Evolutionary conservation across 2,329 filamentous ascomycete species (phyloP), one percentile per base, ranked within the genome.

Genomic region (Paraphaeosphaeria sporulosa): DNA sequence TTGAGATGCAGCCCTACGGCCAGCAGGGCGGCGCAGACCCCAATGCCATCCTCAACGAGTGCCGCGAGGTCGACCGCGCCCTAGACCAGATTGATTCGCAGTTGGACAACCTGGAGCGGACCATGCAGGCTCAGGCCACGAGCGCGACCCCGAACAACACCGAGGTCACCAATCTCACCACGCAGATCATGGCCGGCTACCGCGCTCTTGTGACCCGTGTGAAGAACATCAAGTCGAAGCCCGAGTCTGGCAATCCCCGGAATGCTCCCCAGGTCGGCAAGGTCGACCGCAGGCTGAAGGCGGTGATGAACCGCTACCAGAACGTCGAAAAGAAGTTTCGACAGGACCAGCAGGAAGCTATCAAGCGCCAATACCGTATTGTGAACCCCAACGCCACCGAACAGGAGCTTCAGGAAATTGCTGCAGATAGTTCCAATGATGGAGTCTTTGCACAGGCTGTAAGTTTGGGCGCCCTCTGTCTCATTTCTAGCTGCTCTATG

Each of bases 311-410:
- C 68, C 82, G 88, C 63, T 97, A 94, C 82, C 92, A 95, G 79
- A 85, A 88, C 66, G 84, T 92, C 57, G 94, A 98, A 79, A 87
- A 87, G 1, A 85, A 89, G 23, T 97, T 94, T 84, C 87, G 90
- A 74, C 90, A 91, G 79, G 89, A 90, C 68, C 88, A 92, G 34
- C 86, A 92, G 76, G 90, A 93, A 52, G 92, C 96, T 79, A 91
- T 96, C 81, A 90, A 89, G 66, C 87, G 95, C 57, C 93, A 97
- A 77, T 97, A 96, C 80, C 87, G 91, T 60, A 97, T 98, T 75
- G 94, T 95, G 57, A 87, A 89, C 65, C 92, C 93, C 23, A 89
- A 96, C 59, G 92, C 92, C 3, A 86, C 87, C 30, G 91, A 95
- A 56, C 83, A 85, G 46, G 93, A 98, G 77, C 87, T 97, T 30